These are phyloP conservation scores for Pterocarpus santalinus DNA, from an alignment of 306 rosid genomes.

Conservation along the genomic window DNA sequence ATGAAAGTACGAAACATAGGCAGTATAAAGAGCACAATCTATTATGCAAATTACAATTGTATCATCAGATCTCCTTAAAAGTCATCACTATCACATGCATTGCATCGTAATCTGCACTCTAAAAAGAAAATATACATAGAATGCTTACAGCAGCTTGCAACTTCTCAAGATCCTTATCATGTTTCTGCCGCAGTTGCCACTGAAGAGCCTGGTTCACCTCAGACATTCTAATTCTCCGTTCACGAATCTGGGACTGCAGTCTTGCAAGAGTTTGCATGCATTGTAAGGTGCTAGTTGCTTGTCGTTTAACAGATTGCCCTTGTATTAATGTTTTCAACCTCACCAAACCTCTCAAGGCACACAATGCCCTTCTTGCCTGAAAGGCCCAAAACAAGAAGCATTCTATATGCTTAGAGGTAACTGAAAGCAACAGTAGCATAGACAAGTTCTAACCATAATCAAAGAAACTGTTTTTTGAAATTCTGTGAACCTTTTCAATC, in stretches of 20 bases:
- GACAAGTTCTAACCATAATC: constrained; percentile 8
- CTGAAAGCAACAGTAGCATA: not conserved
- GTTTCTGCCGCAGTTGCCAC: constrained; percentile 69
- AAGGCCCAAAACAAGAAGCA: constrained; percentile 26
- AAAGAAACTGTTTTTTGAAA: constrained; percentile 19
- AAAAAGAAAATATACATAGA: constrained; percentile 20
- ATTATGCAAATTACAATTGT: constrained; percentile 8
- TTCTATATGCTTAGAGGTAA: constrained; percentile 24
- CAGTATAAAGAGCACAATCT: not conserved
- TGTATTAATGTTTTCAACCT: constrained; percentile 81
- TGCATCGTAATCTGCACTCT: not conserved
- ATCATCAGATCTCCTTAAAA: not conserved
- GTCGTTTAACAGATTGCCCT: constrained; percentile 84
- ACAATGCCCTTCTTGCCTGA: constrained; percentile 84
- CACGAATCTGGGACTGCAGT: constrained; percentile 80
- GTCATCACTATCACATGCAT: not conserved
- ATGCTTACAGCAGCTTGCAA: constrained; percentile 66
- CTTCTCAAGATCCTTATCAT: constrained; percentile 72
- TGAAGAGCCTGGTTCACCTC: constrained; percentile 90
- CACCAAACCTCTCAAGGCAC: constrained; percentile 80
- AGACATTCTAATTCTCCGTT: constrained; percentile 77
- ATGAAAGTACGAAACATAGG: not conserved
- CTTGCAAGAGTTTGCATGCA: constrained; percentile 93
- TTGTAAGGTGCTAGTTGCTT: constrained; percentile 75
- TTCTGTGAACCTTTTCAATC: not conserved